These are phyloP conservation scores for Arthrinium phaeospermum DNA, from an alignment of 2,329 filamentous ascomycete genomes.

Conservation along the genomic window DNA sequence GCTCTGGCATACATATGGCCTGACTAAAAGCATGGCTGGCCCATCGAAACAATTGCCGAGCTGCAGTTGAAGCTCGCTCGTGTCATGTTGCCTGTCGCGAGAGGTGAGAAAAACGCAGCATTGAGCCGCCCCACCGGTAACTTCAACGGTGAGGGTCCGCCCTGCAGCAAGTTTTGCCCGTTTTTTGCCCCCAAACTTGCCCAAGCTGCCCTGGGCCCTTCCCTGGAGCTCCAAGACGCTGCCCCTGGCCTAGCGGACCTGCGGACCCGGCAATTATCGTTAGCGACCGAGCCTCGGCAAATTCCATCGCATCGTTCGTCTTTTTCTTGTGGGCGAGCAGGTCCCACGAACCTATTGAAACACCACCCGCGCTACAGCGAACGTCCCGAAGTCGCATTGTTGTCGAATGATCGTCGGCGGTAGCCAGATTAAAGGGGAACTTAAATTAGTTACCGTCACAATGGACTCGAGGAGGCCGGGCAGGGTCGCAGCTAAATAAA, in stretches of 20 bases:
- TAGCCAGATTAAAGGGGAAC: neutral
- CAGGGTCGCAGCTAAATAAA: neutral
- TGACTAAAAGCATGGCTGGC: too few species aligned
- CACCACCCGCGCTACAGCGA: neutral
- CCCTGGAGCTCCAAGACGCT: too few species aligned
- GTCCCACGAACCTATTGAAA: neutral
- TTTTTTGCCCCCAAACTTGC: neutral
- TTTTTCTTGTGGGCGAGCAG: neutral
- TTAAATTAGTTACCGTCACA: neutral
- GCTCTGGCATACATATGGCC: neutral
- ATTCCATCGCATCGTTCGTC: slow-evolving; percentile 1
- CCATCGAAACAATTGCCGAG: too few species aligned
- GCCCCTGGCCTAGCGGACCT: neutral
- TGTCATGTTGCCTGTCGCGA: neutral
- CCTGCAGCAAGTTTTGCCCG: neutral
- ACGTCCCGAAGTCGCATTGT: neutral
- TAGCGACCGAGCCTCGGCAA: slow-evolving; percentile 1
- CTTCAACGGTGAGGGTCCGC: neutral
- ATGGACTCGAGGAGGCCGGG: neutral
- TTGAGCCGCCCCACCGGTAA: neutral
- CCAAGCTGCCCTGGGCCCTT: neutral
- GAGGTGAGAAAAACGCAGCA: neutral
- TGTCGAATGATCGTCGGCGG: neutral
- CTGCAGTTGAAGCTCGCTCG: neutral
- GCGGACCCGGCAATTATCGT: slow-evolving; percentile 9